Percentiles rank a stretch among this genome's conserved stretches.
These are phyloP conservation scores for Didymella glomerata DNA, from an alignment of 2,329 filamentous ascomycete genomes.

Conservation along the genomic window DNA sequence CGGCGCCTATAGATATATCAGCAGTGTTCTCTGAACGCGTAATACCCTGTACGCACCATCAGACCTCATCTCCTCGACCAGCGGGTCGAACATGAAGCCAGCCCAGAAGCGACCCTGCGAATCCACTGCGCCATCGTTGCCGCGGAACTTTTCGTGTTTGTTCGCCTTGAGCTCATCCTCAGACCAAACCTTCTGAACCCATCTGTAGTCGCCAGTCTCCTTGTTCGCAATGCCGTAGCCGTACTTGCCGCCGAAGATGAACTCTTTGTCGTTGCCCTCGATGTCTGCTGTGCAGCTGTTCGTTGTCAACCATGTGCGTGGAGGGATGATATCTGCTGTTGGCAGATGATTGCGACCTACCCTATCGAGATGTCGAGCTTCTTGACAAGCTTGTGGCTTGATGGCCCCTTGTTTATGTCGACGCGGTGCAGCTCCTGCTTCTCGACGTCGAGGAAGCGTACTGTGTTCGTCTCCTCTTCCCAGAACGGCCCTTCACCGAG, in stretches of 20 bases:
- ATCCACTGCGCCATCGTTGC: slow-evolving; percentile 86
- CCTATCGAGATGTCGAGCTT: slow-evolving; percentile 67
- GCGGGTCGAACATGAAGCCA: slow-evolving; percentile 85
- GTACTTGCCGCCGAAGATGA: slow-evolving; percentile 81
- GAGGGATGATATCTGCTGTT: not conserved
- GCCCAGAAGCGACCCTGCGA: slow-evolving; percentile 84
- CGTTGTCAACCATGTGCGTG: not conserved
- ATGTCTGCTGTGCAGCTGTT: slow-evolving; percentile 75
- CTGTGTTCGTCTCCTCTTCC: slow-evolving; percentile 68
- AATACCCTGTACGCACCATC: slow-evolving; percentile 41
- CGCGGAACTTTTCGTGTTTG: slow-evolving; percentile 64
- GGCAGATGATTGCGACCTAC: slow-evolving; percentile 40
- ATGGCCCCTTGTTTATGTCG: slow-evolving; percentile 68
- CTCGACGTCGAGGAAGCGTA: slow-evolving; percentile 86
- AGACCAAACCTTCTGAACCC: slow-evolving; percentile 66
- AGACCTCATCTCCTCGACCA: slow-evolving; percentile 62
- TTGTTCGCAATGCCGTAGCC: slow-evolving; percentile 82
- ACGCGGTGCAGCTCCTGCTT: slow-evolving; percentile 77
- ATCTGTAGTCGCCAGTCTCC: slow-evolving; percentile 62
- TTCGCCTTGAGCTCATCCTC: slow-evolving; percentile 56
- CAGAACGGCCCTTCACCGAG: slow-evolving; percentile 80
- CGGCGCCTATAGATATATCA: slow-evolving; percentile 63
- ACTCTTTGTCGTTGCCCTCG: slow-evolving; percentile 70
- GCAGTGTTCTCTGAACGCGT: not conserved
- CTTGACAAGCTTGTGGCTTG: slow-evolving; percentile 63